A percentile compares a stretch with the other conserved stretches of the same genome.
Conservation (phyloP, 1,139 yeast species). For the Taphrina sp. region DNA sequence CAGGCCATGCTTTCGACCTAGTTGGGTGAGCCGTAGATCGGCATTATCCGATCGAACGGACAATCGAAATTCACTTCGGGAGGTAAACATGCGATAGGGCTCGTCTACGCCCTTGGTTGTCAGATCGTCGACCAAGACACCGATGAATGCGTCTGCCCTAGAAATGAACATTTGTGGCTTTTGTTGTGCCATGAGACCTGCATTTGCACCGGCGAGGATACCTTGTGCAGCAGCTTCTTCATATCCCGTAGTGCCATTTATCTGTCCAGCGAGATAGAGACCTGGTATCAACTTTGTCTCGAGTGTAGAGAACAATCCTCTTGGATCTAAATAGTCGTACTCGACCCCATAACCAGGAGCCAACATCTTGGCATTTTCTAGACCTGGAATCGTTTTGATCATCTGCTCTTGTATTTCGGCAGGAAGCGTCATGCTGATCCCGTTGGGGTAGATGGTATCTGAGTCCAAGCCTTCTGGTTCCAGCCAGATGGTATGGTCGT, state of each 20-base stretch:
- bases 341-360: conserved; percentile 99
- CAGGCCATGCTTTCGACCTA: conserved; percentile 67
- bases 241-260: conserved; percentile 97
- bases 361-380: conserved; percentile 78
- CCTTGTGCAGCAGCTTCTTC: conserved; percentile 96
- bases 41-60: conserved; percentile 93
- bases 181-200: conserved; percentile 58
- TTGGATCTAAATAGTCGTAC: conserved; percentile 92
- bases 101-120: conserved; percentile 95
- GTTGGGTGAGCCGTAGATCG: conserved; percentile 71
- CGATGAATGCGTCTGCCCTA: conserved; percentile 84
- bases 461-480: conserved; percentile 94
- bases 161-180: conserved; percentile 54
- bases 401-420: conserved; percentile 79
- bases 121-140: conserved; percentile 89
- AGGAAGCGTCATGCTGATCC: conserved; percentile 95
- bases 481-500: conserved; percentile 81
- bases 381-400: conserved; percentile 77
- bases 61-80: conserved; percentile 88
- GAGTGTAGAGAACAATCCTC: conserved; percentile 72
- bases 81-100: conserved; percentile 97
- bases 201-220: conserved; percentile 90
- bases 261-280: conserved; percentile 89
- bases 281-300: conserved; percentile 82
- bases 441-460: conserved; percentile 80